Conservation (phyloP, 2,329 filamentous ascomycete species). For the Pestalotiopsis sp. region DNA sequence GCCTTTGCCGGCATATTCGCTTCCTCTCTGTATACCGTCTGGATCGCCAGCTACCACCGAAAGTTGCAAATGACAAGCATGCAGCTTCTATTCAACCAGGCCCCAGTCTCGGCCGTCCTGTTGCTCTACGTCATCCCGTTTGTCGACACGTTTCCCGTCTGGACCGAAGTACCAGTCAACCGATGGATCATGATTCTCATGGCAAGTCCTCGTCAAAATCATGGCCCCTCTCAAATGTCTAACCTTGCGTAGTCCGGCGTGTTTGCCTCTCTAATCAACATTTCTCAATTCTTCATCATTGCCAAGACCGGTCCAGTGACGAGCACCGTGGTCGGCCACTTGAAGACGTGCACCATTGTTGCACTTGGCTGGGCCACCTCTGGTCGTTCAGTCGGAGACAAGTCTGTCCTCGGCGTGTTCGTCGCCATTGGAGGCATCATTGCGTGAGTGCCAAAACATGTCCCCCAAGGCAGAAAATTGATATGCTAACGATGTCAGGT, state of each 20-base stretch:
- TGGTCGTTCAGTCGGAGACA: slow-evolving; percentile 57
- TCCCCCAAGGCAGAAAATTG: too few species aligned
- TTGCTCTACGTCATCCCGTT: slow-evolving; percentile 69
- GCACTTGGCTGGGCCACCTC: slow-evolving; percentile 61
- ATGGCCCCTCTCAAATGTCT: slow-evolving; percentile 11
- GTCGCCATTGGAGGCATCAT: slow-evolving; percentile 60
- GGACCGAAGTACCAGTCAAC: slow-evolving; percentile 49
- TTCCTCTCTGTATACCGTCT: slow-evolving; percentile 69
- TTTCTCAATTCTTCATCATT: slow-evolving; percentile 65
- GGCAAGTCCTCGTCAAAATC: slow-evolving; percentile 38
- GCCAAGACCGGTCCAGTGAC: slow-evolving; percentile 64
- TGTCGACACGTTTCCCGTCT: slow-evolving; percentile 62
- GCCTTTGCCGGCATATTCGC: slow-evolving; percentile 65
- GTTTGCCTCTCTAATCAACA: slow-evolving; percentile 66
- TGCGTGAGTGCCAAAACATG: slow-evolving; percentile 43
- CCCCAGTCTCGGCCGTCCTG: slow-evolving; percentile 62
- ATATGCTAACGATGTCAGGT: slow-evolving; percentile 6
- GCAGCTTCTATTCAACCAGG: slow-evolving; percentile 71
- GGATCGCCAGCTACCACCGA: slow-evolving; percentile 67
- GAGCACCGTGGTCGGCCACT: slow-evolving; percentile 66
- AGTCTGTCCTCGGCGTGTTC: slow-evolving; percentile 55
- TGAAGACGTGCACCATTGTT: slow-evolving; percentile 69
- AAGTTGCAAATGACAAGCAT: slow-evolving; percentile 68
- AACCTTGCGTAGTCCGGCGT: slow-evolving; percentile 53
- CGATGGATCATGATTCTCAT: slow-evolving; percentile 61